Evolutionary conservation across 176 grass and related monocot genomes (phyloP).

Genomic region (Raddia distichophylla): DNA sequence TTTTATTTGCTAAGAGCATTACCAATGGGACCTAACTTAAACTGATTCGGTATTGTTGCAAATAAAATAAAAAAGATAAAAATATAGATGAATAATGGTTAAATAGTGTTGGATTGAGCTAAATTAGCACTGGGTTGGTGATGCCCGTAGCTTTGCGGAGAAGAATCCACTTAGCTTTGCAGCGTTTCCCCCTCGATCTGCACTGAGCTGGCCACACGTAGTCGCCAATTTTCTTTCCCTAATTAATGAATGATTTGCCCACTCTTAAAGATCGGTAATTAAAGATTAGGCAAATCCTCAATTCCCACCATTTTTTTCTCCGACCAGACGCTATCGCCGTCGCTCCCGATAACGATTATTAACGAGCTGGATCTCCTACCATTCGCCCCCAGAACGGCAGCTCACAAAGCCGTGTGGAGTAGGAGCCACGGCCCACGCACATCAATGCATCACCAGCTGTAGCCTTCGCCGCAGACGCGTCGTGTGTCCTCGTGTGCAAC

Average conservation of each 20-base stretch:
- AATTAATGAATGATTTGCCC: no score
- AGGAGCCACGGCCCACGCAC: background rate
- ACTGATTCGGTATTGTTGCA: no score
- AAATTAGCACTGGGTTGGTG: no score
- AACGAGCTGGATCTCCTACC: background rate
- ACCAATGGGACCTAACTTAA: no score
- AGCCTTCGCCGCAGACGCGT: conserved; percentile 20
- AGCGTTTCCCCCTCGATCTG: background rate
- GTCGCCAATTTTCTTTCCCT: background rate
- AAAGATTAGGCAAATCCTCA: no score
- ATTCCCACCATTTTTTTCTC: background rate
- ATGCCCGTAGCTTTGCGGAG: no score
- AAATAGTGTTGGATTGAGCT: no score
- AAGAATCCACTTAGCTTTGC: no score
- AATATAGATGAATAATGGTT: no score
- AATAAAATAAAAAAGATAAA: no score
- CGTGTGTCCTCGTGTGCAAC: conserved; percentile 20
- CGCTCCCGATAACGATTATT: background rate
- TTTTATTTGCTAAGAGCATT: no score
- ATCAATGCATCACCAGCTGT: conserved; percentile 43
- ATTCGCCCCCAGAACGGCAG: conserved; percentile 5
- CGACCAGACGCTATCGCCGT: background rate
- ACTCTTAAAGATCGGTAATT: no score
- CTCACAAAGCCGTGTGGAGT: conserved; percentile 9
- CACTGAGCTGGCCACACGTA: conserved; percentile 43